Evolutionary conservation across 164 flowering plant species (phyloP), one percentile per base, ranked within the genome.

Genomic region (Liquidambar formosana): DNA sequence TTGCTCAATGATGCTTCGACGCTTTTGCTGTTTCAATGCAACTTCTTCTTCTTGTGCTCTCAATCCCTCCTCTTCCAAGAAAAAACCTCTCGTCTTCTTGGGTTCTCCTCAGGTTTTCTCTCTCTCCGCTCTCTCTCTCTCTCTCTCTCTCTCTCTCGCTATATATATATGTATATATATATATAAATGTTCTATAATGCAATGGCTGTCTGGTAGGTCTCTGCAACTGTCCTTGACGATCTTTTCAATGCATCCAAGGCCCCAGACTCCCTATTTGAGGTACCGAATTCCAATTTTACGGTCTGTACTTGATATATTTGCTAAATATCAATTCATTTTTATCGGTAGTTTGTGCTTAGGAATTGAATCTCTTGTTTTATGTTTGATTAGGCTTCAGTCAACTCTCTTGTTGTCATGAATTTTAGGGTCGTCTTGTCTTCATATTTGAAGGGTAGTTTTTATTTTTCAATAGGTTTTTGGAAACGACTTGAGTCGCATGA

Each of bases 61-160:
- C 63, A 23, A 68, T 14, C 11, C 52, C 26, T 68, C 78, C 59
- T 15, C 80, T 41, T 59, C 77, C 46, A 83, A 65, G 64, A 93
- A 81, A 80, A 88, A 90, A 81, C 82, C 84, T 15, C 88, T 92
- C 41, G 94, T 94, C 75, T 92, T 92, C 82, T 65, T 94, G 79
- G 98, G 98, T 27, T 90, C 98, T 62, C 97, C 98, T 71, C 89
- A 89, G 91, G 96, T 84, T 46, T n/a, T n/a, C n/a, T n/a, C n/a
- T n/a, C n/a, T n/a, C n/a, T n/a, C n/a, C n/a, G n/a, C n/a, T n/a
- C n/a, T n/a, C n/a, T n/a, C n/a, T n/a, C n/a, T n/a, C n/a, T n/a
- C n/a, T n/a, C n/a, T n/a, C n/a, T 49, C 41, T 25, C 23, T 61
- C 60, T 68, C 38, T 57, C n/a, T 9, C n/a, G 69, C 14, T 33